Conservation (phyloP, 345 rosid species). For the Reutealis trisperma region DNA sequence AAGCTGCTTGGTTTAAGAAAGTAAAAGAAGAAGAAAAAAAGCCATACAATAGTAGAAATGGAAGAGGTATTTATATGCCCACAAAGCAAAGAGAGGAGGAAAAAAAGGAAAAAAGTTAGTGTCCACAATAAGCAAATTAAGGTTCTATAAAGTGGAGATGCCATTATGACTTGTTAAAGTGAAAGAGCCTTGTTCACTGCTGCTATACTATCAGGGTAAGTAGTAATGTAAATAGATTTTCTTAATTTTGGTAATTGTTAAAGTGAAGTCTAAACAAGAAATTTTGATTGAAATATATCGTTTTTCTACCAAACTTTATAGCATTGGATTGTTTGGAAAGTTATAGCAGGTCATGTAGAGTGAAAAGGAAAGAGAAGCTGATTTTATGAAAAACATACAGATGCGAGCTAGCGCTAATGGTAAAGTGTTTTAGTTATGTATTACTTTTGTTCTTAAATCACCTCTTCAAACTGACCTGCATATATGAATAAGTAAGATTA, state of each 20-base stretch:
- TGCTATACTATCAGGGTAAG: constrained; percentile 59
- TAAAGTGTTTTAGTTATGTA: constrained; percentile 17
- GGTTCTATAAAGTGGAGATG: too few relatives aligned
- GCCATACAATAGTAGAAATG: too few relatives aligned
- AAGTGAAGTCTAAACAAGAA: neutral
- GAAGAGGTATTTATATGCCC: too few relatives aligned
- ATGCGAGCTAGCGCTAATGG: constrained; percentile 37
- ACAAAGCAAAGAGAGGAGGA: too few relatives aligned
- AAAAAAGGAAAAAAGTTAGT: too few relatives aligned
- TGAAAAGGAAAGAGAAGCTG: constrained; percentile 66
- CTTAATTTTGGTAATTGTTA: constrained; percentile 11
- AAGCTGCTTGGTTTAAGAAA: too few relatives aligned
- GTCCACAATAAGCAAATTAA: too few relatives aligned
- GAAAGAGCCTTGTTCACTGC: constrained; percentile 37
- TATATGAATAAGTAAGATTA: constrained; percentile 10
- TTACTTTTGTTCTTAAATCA: neutral
- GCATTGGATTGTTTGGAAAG: constrained; percentile 63
- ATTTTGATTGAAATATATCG: constrained; percentile 1
- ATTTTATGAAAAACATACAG: constrained; percentile 47
- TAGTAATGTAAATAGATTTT: constrained; percentile 11
- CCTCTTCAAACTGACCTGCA: neutral
- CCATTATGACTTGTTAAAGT: too few relatives aligned
- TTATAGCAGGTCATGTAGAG: constrained; percentile 71
- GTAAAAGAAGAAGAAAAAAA: too few relatives aligned
- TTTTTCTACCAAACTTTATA: constrained; percentile 34